Base-by-base conservation (phyloP, 2,329 filamentous ascomycete species). In the Colletotrichum tabaci region DNA sequence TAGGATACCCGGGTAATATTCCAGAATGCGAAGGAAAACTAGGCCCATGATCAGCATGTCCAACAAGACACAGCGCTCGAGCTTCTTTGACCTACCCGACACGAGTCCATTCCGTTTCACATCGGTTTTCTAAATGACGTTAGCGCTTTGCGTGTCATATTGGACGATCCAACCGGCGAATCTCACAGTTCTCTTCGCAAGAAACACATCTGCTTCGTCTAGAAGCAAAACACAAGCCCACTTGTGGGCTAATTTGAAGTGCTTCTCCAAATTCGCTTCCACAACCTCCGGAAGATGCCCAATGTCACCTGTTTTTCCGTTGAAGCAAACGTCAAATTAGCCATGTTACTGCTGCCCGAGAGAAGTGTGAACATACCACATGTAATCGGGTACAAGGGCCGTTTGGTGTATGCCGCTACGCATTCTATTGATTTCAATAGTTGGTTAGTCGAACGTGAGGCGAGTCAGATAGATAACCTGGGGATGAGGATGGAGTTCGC, bases 1-100 rank as follows among this genome's bases (percentile, higher is more conserved):
- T 46, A 87, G 79, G 21, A 86, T 81, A 47, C 85, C 85, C 3
- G 80, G 80, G 77, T 86, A 87, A 76, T 87, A 87, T 77, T 87
- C 85, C 66, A 87, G 81, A 0, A 83, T 83, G n/a, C 85, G 83
- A 21, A 87, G 77, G 77, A 87, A 87, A 61, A 86, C 64, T 66
- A 16, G 15, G 12, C 18, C 6, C 21, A 13, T 15, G 9, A 9
- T 60, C 15, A 60, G 63, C 18, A 23, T 10, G 35, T 30, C 8
- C 23, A n/a, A 23, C 21, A 26, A 16, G 13, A 30, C 26, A 30
- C 26, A 2, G 26, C 26, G 1, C 26, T 30, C 6, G 26, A 30
- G 9, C 2, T n/a, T 6, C 8, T 26, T 15, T 6, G 10, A 42
- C 63, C 21, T 10, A 66, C 64, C 55, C 16, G 64, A 66, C 16